Evolutionary conservation across 2,329 filamentous ascomycete species (phyloP).

Genomic region (Pestalotiopsis fici): DNA sequence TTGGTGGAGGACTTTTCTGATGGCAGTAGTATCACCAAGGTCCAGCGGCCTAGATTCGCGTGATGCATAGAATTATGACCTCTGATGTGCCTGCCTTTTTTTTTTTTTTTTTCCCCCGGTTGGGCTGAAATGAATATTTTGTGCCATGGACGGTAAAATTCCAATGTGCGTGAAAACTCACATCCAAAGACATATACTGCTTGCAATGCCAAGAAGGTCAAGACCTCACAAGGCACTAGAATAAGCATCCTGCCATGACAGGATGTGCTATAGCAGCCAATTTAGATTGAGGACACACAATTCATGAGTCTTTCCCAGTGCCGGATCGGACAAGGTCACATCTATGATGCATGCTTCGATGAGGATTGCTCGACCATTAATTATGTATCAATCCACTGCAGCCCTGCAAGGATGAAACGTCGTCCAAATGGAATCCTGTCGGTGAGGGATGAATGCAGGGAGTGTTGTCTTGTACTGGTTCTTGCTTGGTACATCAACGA

Average conservation of each 20-base stretch:
- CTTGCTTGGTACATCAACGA: not conserved
- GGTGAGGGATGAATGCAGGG: not conserved
- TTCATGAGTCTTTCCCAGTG: not conserved
- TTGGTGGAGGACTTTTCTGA: conserved; percentile 8
- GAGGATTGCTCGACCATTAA: not conserved
- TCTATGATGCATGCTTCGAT: not conserved
- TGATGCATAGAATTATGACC: not conserved
- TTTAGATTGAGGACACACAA: too few species aligned
- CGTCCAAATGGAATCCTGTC: not conserved
- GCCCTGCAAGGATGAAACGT: not conserved
- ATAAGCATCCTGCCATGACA: not conserved
- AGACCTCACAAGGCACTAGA: not conserved
- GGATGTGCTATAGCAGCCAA: not conserved
- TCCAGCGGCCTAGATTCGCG: not conserved
- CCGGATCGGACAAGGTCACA: not conserved
- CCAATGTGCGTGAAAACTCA: not conserved
- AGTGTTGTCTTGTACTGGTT: not conserved
- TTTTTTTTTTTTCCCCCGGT: too few species aligned
- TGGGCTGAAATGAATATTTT: not conserved
- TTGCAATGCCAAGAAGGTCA: not conserved
- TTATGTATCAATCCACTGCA: not conserved
- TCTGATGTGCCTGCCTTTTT: too few species aligned
- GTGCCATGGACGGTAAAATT: not conserved
- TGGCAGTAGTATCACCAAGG: conserved; percentile 7
- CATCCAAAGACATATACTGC: not conserved